Base-by-base conservation (phyloP, 202 grass and related monocot genomes). In the Setaria italica region DNA sequence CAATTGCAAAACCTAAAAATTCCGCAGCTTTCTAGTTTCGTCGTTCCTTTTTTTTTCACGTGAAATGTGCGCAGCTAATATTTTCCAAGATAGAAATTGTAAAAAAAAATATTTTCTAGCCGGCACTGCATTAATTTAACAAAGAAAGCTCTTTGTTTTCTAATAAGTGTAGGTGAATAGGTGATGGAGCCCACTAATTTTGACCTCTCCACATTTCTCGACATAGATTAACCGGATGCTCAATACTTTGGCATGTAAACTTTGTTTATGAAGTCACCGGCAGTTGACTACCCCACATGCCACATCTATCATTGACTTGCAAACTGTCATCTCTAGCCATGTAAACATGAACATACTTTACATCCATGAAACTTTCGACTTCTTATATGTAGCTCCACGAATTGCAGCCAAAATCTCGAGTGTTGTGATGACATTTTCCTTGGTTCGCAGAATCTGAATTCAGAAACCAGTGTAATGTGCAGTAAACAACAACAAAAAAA, bases 181-280 rank as follows among this genome's bases (percentile, higher is more conserved):
- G 25, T 25, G 25, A 25, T 72, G 57, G 15, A 33, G 67, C 56
- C 76, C 58, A 80, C 70, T 73, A 86, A 74, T 16, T 80, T 80
- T 86, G 77, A 80, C 85, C 33, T 80, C 5, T 25, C 13, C 65
- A 62, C 65, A 62, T 71, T 34, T 78, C 62, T 62, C 16, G 21
- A 63, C 66, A 46, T 29, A 41, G 76, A 41, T 7, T 65, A 73
- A 16, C 6, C 29, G 34, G 25, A 48, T 15, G 19, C 19, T 46
- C 74, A 69, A 79, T 0, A 35, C 8, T 11, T 35, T 4, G 3
- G 3, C 72, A 55, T 55, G 17, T 7, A 57, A 57, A 57, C 51
- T 76, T 57, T 55, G 32, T 39, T 76, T 19, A 37, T 56, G 9
- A 73, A 55, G 30, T 37, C 72, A 19, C 72, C 50, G 39, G 72